A percentile compares a stretch with the other conserved stretches of the same genome.
Conservation (phyloP, 768 basidiomycete species). For the Rubroboletus satanas region DNA sequence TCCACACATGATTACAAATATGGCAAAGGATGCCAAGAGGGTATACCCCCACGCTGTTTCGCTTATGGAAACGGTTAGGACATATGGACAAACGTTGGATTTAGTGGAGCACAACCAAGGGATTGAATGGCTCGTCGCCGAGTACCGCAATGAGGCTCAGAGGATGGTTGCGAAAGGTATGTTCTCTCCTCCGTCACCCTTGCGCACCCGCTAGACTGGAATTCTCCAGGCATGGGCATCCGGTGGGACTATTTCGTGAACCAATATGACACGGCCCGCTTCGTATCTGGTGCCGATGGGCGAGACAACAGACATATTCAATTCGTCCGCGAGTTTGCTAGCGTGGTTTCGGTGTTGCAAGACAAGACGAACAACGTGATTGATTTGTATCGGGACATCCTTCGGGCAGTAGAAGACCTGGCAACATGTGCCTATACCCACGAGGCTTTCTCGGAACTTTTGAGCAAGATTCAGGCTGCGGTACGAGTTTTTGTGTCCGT, state of each 20-base stretch:
- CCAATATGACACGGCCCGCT: conserved; percentile 82
- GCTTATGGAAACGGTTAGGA: conserved; percentile 98
- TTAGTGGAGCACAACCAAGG: conserved; percentile 86
- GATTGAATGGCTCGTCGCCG: conserved; percentile 92
- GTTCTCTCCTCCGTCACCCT: conserved; percentile 17
- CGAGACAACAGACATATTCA: conserved; percentile 86
- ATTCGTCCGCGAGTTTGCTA: conserved; percentile 94
- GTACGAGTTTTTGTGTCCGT: conserved; percentile 41
- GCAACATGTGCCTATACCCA: conserved; percentile 79
- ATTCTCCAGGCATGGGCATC: conserved; percentile 76
- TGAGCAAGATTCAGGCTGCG: conserved; percentile 79
- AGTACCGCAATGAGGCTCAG: conserved; percentile 90
- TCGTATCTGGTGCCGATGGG: conserved; percentile 68
- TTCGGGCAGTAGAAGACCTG: conserved; percentile 81
- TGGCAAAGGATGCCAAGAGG: conserved; percentile 98
- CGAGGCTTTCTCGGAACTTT: conserved; percentile 76
- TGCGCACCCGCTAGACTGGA: not conserved
- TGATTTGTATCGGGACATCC: conserved; percentile 84
- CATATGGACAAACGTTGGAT: conserved; percentile 93
- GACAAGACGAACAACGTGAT: conserved; percentile 96
- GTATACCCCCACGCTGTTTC: conserved; percentile 98
- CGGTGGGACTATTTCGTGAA: conserved; percentile 98
- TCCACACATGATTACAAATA: conserved; percentile 89
- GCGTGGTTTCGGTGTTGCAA: conserved; percentile 87
- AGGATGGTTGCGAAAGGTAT: conserved; percentile 87